A percentile compares a stretch with the other conserved stretches of the same genome.
Evolutionary conservation across 2,329 filamentous ascomycete genomes (phyloP).

Genomic region (Colletotrichum echinochloae): DNA sequence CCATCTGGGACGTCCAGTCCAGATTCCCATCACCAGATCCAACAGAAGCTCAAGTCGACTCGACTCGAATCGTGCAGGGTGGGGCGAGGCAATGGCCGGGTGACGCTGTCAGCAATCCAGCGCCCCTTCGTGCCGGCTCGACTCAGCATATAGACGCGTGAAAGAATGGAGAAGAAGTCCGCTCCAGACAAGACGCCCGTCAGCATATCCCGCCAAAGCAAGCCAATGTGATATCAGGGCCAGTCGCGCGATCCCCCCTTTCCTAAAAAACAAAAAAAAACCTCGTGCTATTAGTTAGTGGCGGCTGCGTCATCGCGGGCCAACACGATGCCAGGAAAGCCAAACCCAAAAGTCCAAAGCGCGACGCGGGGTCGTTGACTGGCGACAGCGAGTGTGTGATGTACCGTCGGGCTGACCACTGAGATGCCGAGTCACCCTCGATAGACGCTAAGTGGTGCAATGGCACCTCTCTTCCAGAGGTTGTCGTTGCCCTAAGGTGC

Average conservation of each 20-base stretch:
- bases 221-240: conserved; percentile 15
- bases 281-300: conserved; percentile 28
- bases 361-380: conserved; percentile 35
- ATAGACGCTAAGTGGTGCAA: conserved; percentile 29
- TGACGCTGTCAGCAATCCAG: conserved; percentile 37
- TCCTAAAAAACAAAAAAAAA: background rate
- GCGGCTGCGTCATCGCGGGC: conserved; percentile 37
- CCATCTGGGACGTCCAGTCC: conserved; percentile 23
- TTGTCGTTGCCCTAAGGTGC: conserved; percentile 25
- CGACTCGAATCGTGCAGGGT: conserved; percentile 32
- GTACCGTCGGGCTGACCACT: conserved; percentile 22
- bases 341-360: conserved; percentile 30
- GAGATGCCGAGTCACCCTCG: conserved; percentile 24
- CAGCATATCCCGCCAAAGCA: conserved; percentile 10
- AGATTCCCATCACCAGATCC: conserved; percentile 16
- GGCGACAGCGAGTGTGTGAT: conserved; percentile 19
- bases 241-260: conserved; percentile 17
- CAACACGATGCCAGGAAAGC: conserved; percentile 27
- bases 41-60: background rate
- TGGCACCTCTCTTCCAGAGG: conserved; percentile 27
- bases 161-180: conserved; percentile 22
- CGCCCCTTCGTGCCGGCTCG: conserved; percentile 16
- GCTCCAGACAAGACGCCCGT: conserved; percentile 21
- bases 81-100: conserved; percentile 28
- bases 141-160: conserved; percentile 1